Conservation (phyloP, 257 asterid genomes). For the Rhazya stricta region DNA sequence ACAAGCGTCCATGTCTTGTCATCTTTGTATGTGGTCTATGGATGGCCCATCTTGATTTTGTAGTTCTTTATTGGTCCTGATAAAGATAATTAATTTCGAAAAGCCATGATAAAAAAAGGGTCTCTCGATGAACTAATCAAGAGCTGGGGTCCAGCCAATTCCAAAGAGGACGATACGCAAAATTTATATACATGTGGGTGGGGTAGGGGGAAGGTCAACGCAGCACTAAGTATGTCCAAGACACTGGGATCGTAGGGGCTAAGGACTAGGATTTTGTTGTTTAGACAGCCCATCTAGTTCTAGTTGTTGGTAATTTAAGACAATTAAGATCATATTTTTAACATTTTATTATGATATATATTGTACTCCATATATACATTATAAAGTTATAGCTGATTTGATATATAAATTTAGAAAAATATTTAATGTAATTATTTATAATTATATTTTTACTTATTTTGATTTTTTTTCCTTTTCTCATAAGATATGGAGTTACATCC, state of each 20-base stretch:
- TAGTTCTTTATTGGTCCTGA: background rate
- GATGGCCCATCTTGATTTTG: background rate
- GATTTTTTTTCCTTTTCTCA: background rate
- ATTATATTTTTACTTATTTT: background rate
- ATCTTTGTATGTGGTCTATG: background rate
- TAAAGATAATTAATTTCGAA: background rate
- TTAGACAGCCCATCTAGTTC: no score
- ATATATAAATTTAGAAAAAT: no score
- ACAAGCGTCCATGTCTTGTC: background rate
- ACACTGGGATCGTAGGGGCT: background rate
- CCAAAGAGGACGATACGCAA: constrained; percentile 23
- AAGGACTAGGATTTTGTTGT: background rate
- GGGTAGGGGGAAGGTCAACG: constrained; percentile 19
- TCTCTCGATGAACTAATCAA: constrained; percentile 8
- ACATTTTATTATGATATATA: no score
- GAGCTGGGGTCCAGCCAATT: constrained; percentile 15
- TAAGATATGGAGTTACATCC: background rate
- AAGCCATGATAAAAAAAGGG: constrained; percentile 7
- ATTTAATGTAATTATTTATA: no score
- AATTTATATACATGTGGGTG: background rate
- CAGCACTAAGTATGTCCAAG: constrained; percentile 12
- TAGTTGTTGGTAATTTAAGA: no score
- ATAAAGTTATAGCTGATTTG: no score
- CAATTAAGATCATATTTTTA: no score
- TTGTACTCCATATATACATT: no score